phyloP scores from a whole-genome alignment of 768 basidiomycete genomes.

The Boletus barrowsii region DNA sequence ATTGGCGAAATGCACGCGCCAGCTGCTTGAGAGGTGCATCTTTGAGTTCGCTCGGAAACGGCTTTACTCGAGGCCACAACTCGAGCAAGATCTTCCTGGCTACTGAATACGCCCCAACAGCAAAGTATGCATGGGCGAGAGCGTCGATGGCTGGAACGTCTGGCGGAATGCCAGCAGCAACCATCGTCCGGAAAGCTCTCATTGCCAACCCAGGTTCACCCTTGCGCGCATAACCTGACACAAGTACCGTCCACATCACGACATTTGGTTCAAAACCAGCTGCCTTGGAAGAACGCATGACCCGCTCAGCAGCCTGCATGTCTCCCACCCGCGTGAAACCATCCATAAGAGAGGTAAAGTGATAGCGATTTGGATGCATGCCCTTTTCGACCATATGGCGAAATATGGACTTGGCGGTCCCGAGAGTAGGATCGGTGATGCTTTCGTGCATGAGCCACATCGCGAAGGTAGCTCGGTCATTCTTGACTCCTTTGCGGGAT shows the following conservation, averaged over 20 bases:
- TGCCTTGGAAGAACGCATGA: slow-evolving; percentile 50
- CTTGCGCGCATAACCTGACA: slow-evolving; percentile 65
- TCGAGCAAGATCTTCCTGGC: slow-evolving; percentile 54
- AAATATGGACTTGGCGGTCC: slow-evolving; percentile 53
- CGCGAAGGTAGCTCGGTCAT: slow-evolving; percentile 55
- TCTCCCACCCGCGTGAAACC: slow-evolving; percentile 65
- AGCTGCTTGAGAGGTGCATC: slow-evolving; percentile 46
- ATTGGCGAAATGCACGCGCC: slow-evolving; percentile 41
- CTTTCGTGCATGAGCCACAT: slow-evolving; percentile 65
- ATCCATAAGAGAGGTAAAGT: slow-evolving; percentile 74
- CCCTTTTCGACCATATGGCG: slow-evolving; percentile 61
- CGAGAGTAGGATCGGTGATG: slow-evolving; percentile 47
- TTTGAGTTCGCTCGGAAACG: slow-evolving; percentile 52
- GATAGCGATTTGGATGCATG: slow-evolving; percentile 67
- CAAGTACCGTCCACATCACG: slow-evolving; percentile 75
- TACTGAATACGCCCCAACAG: slow-evolving; percentile 46
- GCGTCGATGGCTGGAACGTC: slow-evolving; percentile 74
- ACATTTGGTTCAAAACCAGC: slow-evolving; percentile 56
- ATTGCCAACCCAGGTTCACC: slow-evolving; percentile 53
- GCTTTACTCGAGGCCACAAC: slow-evolving; percentile 63
- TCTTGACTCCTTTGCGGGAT: slow-evolving; percentile 43
- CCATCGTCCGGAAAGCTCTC: slow-evolving; percentile 59
- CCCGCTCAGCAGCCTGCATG: slow-evolving; percentile 49
- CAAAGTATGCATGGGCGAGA: slow-evolving; percentile 63
- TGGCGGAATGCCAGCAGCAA: slow-evolving; percentile 56